phyloP scores from a whole-genome alignment of 805 yeast genomes.

The Lachancea mirantina region DNA sequence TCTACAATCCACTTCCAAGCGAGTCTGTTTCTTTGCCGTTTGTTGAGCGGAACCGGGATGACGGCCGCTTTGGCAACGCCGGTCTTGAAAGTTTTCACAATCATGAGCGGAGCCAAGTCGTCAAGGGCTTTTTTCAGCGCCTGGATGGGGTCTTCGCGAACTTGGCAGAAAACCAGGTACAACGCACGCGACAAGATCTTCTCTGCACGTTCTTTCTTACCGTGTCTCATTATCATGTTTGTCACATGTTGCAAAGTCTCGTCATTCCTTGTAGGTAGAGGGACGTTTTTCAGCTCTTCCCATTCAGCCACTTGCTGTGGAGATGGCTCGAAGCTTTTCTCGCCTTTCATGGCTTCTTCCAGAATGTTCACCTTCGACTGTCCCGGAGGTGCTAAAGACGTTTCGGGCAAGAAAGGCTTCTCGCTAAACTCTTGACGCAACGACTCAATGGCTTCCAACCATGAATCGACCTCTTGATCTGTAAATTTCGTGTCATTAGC shows the following conservation, averaged over 20 bases:
- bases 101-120: constrained; percentile 75
- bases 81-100: constrained; percentile 67
- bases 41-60: constrained; percentile 76
- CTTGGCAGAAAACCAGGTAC: constrained; percentile 53
- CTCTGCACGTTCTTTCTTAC: constrained; percentile 77
- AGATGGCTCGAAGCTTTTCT: constrained; percentile 46
- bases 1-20: constrained; percentile 91
- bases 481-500: constrained; percentile 15
- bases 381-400: constrained; percentile 37
- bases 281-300: constrained; percentile 40
- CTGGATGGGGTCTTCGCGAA: constrained; percentile 72
- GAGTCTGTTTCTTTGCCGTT: constrained; percentile 74
- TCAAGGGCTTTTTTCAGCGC: constrained; percentile 70
- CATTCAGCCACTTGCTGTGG: constrained; percentile 56
- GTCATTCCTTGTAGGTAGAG: constrained; percentile 57
- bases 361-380: constrained; percentile 30
- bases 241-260: constrained; percentile 72
- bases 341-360: constrained; percentile 20
- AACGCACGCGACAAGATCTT: constrained; percentile 68
- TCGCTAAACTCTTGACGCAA: constrained; percentile 34
- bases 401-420: constrained; percentile 34
- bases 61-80: constrained; percentile 78
- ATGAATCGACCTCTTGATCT: constrained; percentile 34
- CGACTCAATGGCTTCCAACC: constrained; percentile 37
- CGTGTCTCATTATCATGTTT: constrained; percentile 87